Base-by-base conservation (phyloP, 345 rosid genomes). In the Dipteronia sinensis region DNA sequence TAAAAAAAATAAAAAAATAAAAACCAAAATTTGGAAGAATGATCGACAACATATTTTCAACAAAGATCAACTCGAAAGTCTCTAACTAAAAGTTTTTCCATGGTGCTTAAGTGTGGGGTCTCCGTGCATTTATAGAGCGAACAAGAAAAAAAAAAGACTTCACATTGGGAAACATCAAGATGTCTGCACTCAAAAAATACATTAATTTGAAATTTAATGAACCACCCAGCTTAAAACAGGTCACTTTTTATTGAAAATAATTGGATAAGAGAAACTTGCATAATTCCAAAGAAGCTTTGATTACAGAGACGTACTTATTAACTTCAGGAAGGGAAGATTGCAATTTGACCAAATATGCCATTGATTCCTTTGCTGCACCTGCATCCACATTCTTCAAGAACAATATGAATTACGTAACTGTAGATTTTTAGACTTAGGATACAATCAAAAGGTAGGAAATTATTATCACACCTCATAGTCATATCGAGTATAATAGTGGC, bases 401-500 rank as follows among this genome's bases (percentile, higher is more conserved):
- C 20, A 85, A 84, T 73, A 62, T 27, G 49, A 82, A 77, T 81
- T 53, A 65, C 67, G 69, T 73, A 71, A 55, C 63, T 74, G 2
- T 71, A 65, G 69, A 76, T 44, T 49, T 23, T 38, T 77, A 49
- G 58, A 46, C 40, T 17, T 68, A 72, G 47, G 29, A 67, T 11
- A 27, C 20, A 22, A 70, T 2, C 0, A 4, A 17, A 44, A 56
- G 63, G 46, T 44, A 12, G 20, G 69, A 61, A 79, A 69, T 22
- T 63, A 27, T 59, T 59, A 69, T 47, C 42, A 56, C 85, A 97
- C 99, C 94, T 94, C 99, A 79, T 97, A 97, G 82, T 97, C 98
- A 74, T 97, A 97, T 75, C 99, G 93, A 67, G 98, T 97, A 83
- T 97, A 97, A 78, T 94, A 97, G 84, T 94, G 99, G 73, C 98